Evolutionary conservation across 805 yeast genomes (phyloP), one percentile per base, ranked within the genome.

Genomic region (Candida krabiensis): DNA sequence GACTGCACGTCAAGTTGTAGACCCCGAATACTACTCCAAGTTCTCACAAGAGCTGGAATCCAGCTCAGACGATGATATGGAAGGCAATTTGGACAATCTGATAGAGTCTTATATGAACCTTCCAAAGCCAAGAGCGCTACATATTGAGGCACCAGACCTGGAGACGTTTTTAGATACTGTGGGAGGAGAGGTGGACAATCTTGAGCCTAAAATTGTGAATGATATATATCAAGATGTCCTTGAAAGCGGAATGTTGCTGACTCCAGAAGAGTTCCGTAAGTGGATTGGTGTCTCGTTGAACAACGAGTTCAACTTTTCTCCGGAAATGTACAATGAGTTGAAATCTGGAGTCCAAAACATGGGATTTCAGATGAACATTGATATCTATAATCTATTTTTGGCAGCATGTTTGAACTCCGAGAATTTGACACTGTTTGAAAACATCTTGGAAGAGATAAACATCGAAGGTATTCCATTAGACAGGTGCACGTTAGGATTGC

Each of bases 181-280:
- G 12, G 43, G 45, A 15, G 14, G 26, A 3, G 41, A 49, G 18
- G 24, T 38, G 15, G 38, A 43, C 19, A 33, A 35, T 12, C 12
- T 46, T n/a, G 49, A 43, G 9, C 30, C 47, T 1, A 35, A 33
- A 5, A 15, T 28, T 8, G 38, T 50, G 12, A 30, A 35, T 17
- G 35, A 42, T 8, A 41, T 54, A 19, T 52, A 45, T 38, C 35
- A 38, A 33, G 56, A 50, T 36, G 50, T 52, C 4, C 15, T 49
- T 14, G 47, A 43, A 9, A 19, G 46, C 2, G 49, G 44, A 4
- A 45, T 54, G 52, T 13, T 28, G 28, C 31, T 54, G 18, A 54
- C 57, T 3, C 37, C 47, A 11, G 41, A 37, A 11, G 57, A 54
- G 29, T 35, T 49, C 17, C 27, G 31, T 5, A 34, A 46, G 18